Evolutionary conservation across 2,329 filamentous ascomycete species (phyloP).

Genomic region (Chrysosphaeria jannelii): DNA sequence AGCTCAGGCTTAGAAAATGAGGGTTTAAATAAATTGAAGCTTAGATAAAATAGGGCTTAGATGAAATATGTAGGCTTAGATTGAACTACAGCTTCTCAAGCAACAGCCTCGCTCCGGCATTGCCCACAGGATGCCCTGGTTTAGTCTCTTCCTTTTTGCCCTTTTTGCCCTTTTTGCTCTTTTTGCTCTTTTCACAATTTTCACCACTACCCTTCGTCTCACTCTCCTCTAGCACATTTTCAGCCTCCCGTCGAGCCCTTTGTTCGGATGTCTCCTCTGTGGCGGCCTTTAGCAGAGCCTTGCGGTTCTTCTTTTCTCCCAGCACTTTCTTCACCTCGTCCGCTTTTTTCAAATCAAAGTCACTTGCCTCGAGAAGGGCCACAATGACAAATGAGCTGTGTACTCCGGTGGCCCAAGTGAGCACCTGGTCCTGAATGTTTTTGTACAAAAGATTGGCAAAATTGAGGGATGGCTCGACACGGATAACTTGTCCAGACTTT

Average conservation of each 20-base stretch:
- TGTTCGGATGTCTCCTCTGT: conserved; percentile 23
- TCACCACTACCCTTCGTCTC: conserved; percentile 13
- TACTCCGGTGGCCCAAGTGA: conserved; percentile 54
- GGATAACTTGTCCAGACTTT: conserved; percentile 35
- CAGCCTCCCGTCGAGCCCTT: conserved; percentile 12
- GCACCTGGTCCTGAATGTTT: conserved; percentile 40
- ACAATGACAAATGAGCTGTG: conserved; percentile 68
- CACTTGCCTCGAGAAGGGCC: conserved; percentile 40
- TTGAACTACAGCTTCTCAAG: conserved; percentile 18
- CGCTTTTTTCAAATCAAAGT: conserved; percentile 38
- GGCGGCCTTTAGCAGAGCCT: conserved; percentile 36
- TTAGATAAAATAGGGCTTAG: neutral
- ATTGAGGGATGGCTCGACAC: conserved; percentile 42
- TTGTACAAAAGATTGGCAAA: conserved; percentile 66
- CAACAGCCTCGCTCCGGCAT: conserved; percentile 28
- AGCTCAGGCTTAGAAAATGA: too few relatives aligned
- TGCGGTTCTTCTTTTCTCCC: conserved; percentile 45
- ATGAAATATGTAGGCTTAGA: too few relatives aligned
- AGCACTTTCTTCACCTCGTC: conserved; percentile 37
- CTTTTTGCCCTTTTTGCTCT: conserved; percentile 15
- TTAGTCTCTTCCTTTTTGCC: conserved; percentile 6
- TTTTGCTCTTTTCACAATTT: conserved; percentile 15
- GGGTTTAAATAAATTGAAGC: neutral
- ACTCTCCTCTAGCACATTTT: conserved; percentile 17
- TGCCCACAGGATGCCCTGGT: conserved; percentile 18